Conservation (phyloP, 495 filamentous ascomycete genomes). For the Penicillium longicatenatum region DNA sequence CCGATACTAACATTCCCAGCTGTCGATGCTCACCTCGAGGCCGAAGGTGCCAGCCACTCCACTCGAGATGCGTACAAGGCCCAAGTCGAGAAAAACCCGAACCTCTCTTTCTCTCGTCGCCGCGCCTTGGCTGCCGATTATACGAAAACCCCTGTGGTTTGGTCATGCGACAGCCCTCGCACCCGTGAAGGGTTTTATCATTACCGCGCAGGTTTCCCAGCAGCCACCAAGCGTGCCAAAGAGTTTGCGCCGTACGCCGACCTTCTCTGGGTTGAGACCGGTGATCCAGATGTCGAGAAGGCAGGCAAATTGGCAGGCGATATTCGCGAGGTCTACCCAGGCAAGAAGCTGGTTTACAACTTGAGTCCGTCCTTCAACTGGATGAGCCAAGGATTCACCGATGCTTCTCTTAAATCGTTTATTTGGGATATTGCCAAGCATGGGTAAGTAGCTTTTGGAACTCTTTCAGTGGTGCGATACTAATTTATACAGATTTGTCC, state of each 20-base stretch:
- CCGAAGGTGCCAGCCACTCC: slow-evolving; percentile 58
- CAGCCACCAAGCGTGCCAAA: slow-evolving; percentile 89
- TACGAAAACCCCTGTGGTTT: slow-evolving; percentile 68
- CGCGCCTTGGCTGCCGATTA: slow-evolving; percentile 67
- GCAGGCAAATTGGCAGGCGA: slow-evolving; percentile 72
- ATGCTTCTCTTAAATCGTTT: slow-evolving; percentile 77
- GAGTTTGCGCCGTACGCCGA: slow-evolving; percentile 92
- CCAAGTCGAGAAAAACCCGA: slow-evolving; percentile 58
- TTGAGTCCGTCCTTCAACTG: slow-evolving; percentile 96
- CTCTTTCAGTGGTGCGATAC: slow-evolving; percentile 9
- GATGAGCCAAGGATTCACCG: slow-evolving; percentile 90
- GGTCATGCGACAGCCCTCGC: slow-evolving; percentile 89
- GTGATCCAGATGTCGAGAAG: slow-evolving; percentile 77
- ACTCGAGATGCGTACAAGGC: slow-evolving; percentile 67
- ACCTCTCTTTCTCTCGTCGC: slow-evolving; percentile 75
- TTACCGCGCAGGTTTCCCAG: slow-evolving; percentile 82
- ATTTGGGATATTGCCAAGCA: slow-evolving; percentile 95
- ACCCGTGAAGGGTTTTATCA: slow-evolving; percentile 97
- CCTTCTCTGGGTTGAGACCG: slow-evolving; percentile 96
- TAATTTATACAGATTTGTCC: slow-evolving; percentile 62
- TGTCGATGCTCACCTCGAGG: slow-evolving; percentile 70
- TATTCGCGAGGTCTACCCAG: slow-evolving; percentile 64
- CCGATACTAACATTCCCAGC: slow-evolving; percentile 45
- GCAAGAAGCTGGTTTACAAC: slow-evolving; percentile 95
- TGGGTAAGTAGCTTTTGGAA: slow-evolving; percentile 51